Base-by-base conservation (phyloP, 495 filamentous ascomycete species). In the Aspergillus sclerotiicarbonarius region DNA sequence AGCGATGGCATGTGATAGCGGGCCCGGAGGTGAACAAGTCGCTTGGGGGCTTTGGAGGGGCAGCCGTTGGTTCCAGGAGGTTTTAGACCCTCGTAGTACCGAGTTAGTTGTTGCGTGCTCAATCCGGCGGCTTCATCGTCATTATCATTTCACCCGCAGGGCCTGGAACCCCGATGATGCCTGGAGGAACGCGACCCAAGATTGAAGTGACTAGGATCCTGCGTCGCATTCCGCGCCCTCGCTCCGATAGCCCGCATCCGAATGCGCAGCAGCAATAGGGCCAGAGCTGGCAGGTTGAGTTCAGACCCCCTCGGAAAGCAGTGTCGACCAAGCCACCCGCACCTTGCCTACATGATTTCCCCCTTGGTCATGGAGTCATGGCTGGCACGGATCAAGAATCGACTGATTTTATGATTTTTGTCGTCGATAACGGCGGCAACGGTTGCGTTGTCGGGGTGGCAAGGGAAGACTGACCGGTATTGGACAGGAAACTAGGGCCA, bases 1-100 rank as follows among this genome's bases (percentile, higher is more conserved):
- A 31, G 39, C 16, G 51, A 33, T 39, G 52, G 62, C 62, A 64
- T 64, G 62, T 64, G 62, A 64, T 61, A 56, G 62, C 48, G 62
- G 62, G 58, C 45, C 62, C 47, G 43, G 35, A 16, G 41, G 15
- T 25, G 18, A 60, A 31, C 41, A 30, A 32, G 19, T 50, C 13
- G 9, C 18, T 31, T 43, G 9, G 10, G 20, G 30, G 12, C 20
- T 46, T 29, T 21, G 29, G 29, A 54, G 21, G 31, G 30, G 54
- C 37, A n/a, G 37, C 53, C 55, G 52, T 49, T 52, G 47, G 20
- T 16, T n/a, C 6, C 4, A 6, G 6, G 12, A 50, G 29, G 8
- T 13, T 9, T 13, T 25, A 4, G 7, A 30, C 37, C 37, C 37
- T 41, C 13, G 37, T 41, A 6, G 37, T n/a, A 41, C 37, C 8